Conservation (phyloP, 2,329 filamentous ascomycete genomes). For the Microcyclospora tardicrescens region DNA sequence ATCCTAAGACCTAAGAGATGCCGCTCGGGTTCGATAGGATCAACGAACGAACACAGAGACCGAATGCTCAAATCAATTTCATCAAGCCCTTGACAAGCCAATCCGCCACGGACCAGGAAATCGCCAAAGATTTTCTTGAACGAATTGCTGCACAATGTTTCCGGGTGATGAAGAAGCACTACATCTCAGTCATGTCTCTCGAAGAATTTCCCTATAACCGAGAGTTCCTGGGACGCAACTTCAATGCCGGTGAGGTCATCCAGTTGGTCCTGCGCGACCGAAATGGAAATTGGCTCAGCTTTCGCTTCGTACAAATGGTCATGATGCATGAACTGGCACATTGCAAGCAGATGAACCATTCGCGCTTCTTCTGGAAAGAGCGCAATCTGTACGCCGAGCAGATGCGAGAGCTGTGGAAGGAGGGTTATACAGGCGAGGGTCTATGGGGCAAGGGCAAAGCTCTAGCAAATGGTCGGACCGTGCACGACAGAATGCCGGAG, state of each 20-base stretch:
- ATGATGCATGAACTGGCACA: slow-evolving; percentile 91
- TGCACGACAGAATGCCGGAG: slow-evolving; percentile 48
- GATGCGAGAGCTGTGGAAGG: slow-evolving; percentile 57
- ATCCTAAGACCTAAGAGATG: slow-evolving; percentile 36
- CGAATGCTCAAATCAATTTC: slow-evolving; percentile 69
- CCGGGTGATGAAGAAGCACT: slow-evolving; percentile 42
- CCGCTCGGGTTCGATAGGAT: slow-evolving; percentile 66
- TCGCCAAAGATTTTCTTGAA: slow-evolving; percentile 57
- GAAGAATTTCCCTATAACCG: slow-evolving; percentile 72
- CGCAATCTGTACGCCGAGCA: slow-evolving; percentile 59
- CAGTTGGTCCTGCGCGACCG: slow-evolving; percentile 68
- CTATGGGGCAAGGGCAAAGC: slow-evolving; percentile 64
- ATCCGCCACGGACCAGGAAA: slow-evolving; percentile 38
- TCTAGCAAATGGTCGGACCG: slow-evolving; percentile 48
- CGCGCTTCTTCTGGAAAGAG: slow-evolving; percentile 65
- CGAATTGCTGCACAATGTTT: slow-evolving; percentile 69
- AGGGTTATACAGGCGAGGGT: slow-evolving; percentile 65
- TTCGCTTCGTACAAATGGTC: slow-evolving; percentile 79
- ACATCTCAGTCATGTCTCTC: slow-evolving; percentile 40
- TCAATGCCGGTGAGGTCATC: slow-evolving; percentile 78
- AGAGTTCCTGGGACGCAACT: slow-evolving; percentile 79
- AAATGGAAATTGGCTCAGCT: slow-evolving; percentile 57
- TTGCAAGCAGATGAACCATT: slow-evolving; percentile 87
- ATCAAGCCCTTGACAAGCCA: slow-evolving; percentile 53
- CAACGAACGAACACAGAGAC: slow-evolving; percentile 60